Conservation (phyloP, 768 basidiomycete genomes). For the Solioccasus polychromus region DNA sequence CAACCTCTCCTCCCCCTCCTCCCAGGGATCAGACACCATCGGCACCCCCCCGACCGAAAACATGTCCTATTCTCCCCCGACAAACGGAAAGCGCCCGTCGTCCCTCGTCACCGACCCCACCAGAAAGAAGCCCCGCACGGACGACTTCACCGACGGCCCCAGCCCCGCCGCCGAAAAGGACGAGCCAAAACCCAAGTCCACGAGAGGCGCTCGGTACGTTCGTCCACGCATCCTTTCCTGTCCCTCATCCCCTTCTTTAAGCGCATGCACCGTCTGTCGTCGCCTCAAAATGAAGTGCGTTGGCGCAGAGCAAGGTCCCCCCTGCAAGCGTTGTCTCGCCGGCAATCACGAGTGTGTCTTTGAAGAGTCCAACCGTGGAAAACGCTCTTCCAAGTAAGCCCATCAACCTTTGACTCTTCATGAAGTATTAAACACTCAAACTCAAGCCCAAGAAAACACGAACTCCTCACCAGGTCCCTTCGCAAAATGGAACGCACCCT, state of each 20-base stretch:
- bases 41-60: constrained; percentile 71
- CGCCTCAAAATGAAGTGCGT: constrained; percentile 94
- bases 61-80: constrained; percentile 46
- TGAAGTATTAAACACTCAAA: constrained; percentile 29
- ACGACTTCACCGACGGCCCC: constrained; percentile 45
- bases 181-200: constrained; percentile 75
- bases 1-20: constrained; percentile 74
- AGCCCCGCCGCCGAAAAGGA: constrained; percentile 60
- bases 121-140: constrained; percentile 62
- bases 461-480: constrained; percentile 74
- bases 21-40: constrained; percentile 73
- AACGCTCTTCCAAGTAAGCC: constrained; percentile 76
- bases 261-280: constrained; percentile 89
- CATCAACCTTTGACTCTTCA: constrained; percentile 9
- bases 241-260: constrained; percentile 30
- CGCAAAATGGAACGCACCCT: constrained; percentile 90
- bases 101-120: constrained; percentile 42
- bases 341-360: constrained; percentile 92
- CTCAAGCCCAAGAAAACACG: constrained; percentile 67
- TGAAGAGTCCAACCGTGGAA: constrained; percentile 95
- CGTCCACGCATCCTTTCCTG: background rate
- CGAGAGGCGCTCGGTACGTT: constrained; percentile 77
- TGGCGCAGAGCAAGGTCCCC: constrained; percentile 85
- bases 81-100: constrained; percentile 67
- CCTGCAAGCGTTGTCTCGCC: constrained; percentile 81